These are phyloP conservation scores for Medicago truncatula DNA, from an alignment of 306 rosid species.

Conservation along the genomic window MtrunA17r5.0-ANR NC_053045.1:32224001-32224500, in stretches of 20 bases:
- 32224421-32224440: slow-evolving; percentile 33
- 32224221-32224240: no score
- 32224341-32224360: slow-evolving; percentile 61
- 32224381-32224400: slow-evolving; percentile 35
- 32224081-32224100: no score
- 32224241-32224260: no score
- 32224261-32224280: slow-evolving; percentile 4
- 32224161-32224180: no score
- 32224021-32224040: neutral
- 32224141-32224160: no score
- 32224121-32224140: no score
- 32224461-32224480: neutral
- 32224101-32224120: no score
- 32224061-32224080: no score
- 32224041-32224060: neutral
- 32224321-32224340: slow-evolving; percentile 60
- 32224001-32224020: neutral
- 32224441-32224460: slow-evolving; percentile 5
- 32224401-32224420: slow-evolving; percentile 41
- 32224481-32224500: slow-evolving; percentile 6
- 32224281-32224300: slow-evolving; percentile 63
- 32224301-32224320: slow-evolving; percentile 70
- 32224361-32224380: slow-evolving; percentile 48
- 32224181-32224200: no score
- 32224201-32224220: no score